Evolutionary conservation across 441 rosid genomes (phyloP), one percentile per base, ranked within the genome.

Genomic region (Euphorbia schlechtendalii): DNA sequence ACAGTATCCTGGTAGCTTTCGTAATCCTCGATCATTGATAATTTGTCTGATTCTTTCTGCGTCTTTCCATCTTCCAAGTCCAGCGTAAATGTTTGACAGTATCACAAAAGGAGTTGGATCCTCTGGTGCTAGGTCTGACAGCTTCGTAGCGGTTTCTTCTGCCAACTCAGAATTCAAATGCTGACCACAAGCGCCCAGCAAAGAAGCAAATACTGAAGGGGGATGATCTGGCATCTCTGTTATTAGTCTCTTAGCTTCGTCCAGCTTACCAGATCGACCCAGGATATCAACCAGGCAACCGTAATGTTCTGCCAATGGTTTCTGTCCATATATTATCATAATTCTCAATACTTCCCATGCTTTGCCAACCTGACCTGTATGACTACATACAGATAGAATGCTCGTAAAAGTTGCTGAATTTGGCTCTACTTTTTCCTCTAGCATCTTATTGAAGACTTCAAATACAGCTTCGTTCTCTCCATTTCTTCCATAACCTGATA

Each of bases 401-500:
- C 65, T 77, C 30, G 70, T 67, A 46, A 87, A 84, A 61, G 89
- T 82, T 67, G 82, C 83, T n/a, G 81, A 65, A 78, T 73, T 84
- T 28, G 91, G 91, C 53, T 78, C 41, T 22, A 87, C 76, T 30
- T 76, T 73, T 68, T 74, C 73, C 64, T 69, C 69, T 63, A 62
- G 70, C 74, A 88, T 79, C 70, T 74, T 45, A 25, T 80, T 77
- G 62, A 88, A 88, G 70, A 82, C 74, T 59, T 80, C 71, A 32
- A 85, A 53, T 25, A 82, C 89, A 34, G 78, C 67, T 41, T 75
- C 75, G 69, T 74, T 53, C 51, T 83, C 82, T 59, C 95, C 92
- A 72, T 88, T 81, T 76, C 73, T 82, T 66, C 89, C 91, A 72
- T 85, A 87, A 14, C 95, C 95, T 24, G 80, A 85, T 65, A 85